Evolutionary conservation across 768 basidiomycete genomes (phyloP).

Genomic region (Dioszegia hungarica): DNA sequence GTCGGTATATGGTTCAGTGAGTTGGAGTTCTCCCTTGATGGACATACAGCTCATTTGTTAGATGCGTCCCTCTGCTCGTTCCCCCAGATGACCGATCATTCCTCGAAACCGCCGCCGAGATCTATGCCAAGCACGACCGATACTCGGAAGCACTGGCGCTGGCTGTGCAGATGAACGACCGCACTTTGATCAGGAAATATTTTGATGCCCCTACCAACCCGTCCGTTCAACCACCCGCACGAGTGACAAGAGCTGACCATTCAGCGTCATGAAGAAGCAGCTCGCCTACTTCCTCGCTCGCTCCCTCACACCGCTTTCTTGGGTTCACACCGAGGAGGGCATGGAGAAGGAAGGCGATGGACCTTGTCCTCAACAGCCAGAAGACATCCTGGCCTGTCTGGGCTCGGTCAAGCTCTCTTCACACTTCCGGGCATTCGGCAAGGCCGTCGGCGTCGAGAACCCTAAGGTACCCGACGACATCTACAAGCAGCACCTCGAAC

Average conservation of each 20-base stretch:
- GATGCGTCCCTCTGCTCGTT: slow-evolving; percentile 82
- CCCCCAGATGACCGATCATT: slow-evolving; percentile 90
- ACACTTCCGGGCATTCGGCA: slow-evolving; percentile 85
- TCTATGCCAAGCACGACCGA: slow-evolving; percentile 79
- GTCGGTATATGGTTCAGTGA: slow-evolving; percentile 91
- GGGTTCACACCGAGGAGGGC: slow-evolving; percentile 63
- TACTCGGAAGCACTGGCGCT: slow-evolving; percentile 87
- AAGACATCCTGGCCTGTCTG: slow-evolving; percentile 77
- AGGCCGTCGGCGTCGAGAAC: slow-evolving; percentile 83
- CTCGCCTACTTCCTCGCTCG: slow-evolving; percentile 90
- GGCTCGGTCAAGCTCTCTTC: slow-evolving; percentile 77
- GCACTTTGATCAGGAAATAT: slow-evolving; percentile 73
- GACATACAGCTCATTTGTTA: slow-evolving; percentile 45
- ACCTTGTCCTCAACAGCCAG: slow-evolving; percentile 61
- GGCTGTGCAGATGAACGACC: slow-evolving; percentile 77
- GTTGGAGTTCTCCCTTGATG: slow-evolving; percentile 43
- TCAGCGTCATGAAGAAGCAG: slow-evolving; percentile 84
- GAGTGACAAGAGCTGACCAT: slow-evolving; percentile 10
- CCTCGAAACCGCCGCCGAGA: slow-evolving; percentile 76
- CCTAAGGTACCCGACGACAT: slow-evolving; percentile 92
- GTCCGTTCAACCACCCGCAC: slow-evolving; percentile 52
- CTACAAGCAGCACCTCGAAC: slow-evolving; percentile 93
- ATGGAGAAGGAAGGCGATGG: slow-evolving; percentile 57
- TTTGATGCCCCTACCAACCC: slow-evolving; percentile 86
- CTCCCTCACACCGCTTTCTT: slow-evolving; percentile 82